Evolutionary conservation across 331 rosid species (phyloP).

Genomic region (Acacia concinna): DNA sequence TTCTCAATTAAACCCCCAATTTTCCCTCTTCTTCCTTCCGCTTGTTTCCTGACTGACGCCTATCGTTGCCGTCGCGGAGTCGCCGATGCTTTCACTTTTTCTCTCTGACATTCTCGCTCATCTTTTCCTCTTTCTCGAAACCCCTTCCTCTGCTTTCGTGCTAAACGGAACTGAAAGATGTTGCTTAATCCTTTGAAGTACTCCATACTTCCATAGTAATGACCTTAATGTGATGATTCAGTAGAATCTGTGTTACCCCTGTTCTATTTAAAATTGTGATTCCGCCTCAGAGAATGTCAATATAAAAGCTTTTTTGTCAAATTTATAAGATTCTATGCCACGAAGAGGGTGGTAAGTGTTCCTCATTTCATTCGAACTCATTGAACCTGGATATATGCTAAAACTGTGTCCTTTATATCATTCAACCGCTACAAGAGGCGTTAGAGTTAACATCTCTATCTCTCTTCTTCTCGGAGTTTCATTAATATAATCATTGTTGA

Average conservation of each 20-base stretch:
- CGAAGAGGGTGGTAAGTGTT: constrained; percentile 43
- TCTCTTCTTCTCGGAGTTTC: neutral
- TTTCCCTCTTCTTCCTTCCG: neutral
- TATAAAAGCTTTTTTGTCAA: constrained; percentile 63
- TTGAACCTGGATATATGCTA: neutral
- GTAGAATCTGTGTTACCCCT: constrained; percentile 31
- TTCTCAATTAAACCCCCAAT: neutral
- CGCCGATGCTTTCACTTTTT: neutral
- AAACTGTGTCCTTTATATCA: neutral
- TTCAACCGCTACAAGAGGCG: neutral
- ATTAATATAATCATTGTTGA: neutral
- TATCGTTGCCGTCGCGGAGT: neutral
- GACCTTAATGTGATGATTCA: constrained; percentile 72
- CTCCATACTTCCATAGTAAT: constrained; percentile 47
- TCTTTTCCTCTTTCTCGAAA: neutral
- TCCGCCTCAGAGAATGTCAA: constrained; percentile 24
- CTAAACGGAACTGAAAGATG: constrained; percentile 14
- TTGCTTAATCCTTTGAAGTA: constrained; percentile 65
- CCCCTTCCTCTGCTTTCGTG: neutral
- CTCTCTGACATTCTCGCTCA: neutral
- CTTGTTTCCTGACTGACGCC: neutral
- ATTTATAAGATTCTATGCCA: constrained; percentile 28
- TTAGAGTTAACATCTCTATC: neutral
- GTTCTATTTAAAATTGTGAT: constrained; percentile 30
- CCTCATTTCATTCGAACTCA: constrained; percentile 19